Evolutionary conservation across 1,139 yeast species (phyloP), one percentile per base, ranked within the genome.

Genomic region (Pneumocystis murina): DNA sequence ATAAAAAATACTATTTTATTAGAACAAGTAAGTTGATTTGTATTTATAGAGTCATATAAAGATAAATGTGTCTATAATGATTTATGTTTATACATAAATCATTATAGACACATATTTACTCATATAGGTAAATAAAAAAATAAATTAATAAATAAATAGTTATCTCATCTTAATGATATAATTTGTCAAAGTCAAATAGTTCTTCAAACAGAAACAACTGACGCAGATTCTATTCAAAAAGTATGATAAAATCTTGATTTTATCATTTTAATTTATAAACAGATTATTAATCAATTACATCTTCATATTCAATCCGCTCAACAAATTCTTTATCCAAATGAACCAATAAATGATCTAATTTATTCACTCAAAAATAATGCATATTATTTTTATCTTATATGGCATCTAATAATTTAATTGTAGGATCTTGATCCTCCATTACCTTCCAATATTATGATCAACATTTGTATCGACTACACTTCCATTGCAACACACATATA

Each of bases 401-500:
- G 2, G 17, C 5, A 14, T 54, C 20, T 30, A 30, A 14, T 33
- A 14, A 54, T 12, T 33, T 17, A 33, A 16, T 16, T 17, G 16
- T n/a, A 55, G 59, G 20, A 16, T 16, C 14, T 55, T 20, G 54
- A 59, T 1, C 65, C 65, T 3, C 55, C 35, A 2, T 20, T 64
- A 55, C 65, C 62, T 14, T 28, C 59, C 17, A 60, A 59, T 30
- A 62, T 62, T 10, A 59, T 62, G 1, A 41, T 64, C 36, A 61
- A 62, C 38, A 59, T 64, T 30, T 54, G 59, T 36, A 59, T 64
- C 16, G 62, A 61, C 12, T 62, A 64, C 5, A 62, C 65, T 5
- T 43, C 62, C 24, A 59, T 64, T 17, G 58, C 62, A 14, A 30
- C 65, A 8, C 62, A 62, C 8, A 43, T 64, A 24, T 48, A 60